Evolutionary conservation across 2,329 filamentous ascomycete genomes (phyloP).

Genomic region (Metarhizium rileyi): DNA sequence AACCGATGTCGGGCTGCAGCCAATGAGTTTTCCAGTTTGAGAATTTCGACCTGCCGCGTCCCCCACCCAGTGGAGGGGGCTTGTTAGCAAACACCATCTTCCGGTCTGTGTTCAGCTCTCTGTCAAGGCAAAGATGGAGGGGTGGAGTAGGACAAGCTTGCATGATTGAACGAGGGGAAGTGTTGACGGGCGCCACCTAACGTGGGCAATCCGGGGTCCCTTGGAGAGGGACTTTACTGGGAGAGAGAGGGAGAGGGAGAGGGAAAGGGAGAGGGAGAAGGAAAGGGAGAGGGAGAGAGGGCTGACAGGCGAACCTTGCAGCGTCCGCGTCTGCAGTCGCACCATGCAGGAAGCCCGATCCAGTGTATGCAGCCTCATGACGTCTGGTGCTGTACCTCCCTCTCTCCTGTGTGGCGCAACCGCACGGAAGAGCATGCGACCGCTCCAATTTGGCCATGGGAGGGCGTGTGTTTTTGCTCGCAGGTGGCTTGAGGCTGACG

Average conservation of each 20-base stretch:
- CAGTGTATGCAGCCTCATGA: slow-evolving; percentile 1
- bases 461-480: neutral
- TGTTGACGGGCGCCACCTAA: neutral
- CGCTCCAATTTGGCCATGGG: neutral
- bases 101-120: neutral
- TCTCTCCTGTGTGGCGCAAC: too few species aligned
- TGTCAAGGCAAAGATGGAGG: neutral
- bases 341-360: slow-evolving; percentile 1
- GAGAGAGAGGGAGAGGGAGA: neutral
- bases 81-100: slow-evolving; percentile 7
- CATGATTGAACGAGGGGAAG: neutral
- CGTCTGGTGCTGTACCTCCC: too few species aligned
- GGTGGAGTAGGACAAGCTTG: neutral
- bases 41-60: slow-evolving; percentile 71
- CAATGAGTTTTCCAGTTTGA: slow-evolving; percentile 85
- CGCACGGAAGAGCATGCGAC: neutral
- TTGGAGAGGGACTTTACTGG: too few species aligned
- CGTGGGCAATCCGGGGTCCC: neutral
- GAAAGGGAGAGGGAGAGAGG: too few species aligned
- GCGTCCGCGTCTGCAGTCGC: neutral
- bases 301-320: neutral
- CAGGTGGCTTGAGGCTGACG: neutral
- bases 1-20: slow-evolving; percentile 69
- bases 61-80: neutral
- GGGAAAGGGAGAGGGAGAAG: neutral